A percentile compares a stretch with the other conserved stretches of the same genome.
These are phyloP conservation scores for Lignosus rhinocerotis DNA, from an alignment of 1,284 basidiomycete species.

Conservation along the genomic window DNA sequence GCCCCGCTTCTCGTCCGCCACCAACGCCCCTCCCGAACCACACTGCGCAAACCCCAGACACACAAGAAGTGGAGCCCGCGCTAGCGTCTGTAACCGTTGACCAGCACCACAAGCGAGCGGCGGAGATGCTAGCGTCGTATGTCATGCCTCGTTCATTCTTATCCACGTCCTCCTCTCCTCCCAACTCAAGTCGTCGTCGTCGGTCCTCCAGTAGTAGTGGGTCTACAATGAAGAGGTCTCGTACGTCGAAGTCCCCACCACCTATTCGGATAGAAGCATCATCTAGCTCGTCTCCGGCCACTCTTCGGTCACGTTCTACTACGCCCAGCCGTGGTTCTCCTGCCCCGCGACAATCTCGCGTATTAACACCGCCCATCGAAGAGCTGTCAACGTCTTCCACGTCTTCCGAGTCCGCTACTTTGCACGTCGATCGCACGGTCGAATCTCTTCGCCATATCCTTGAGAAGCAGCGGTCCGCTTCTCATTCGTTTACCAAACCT, in stretches of 20 bases:
- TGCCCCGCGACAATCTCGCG: constrained; percentile 29
- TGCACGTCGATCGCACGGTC: constrained; percentile 58
- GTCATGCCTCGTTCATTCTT: constrained; percentile 24
- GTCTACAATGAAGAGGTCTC: constrained; percentile 17
- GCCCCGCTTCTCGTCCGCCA: constrained; percentile 43
- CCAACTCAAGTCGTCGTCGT: constrained; percentile 15
- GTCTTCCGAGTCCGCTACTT: constrained; percentile 44
- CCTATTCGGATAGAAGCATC: constrained; percentile 25
- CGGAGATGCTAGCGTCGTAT: constrained; percentile 32
- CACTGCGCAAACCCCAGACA: constrained; percentile 1
- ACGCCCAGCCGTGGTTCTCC: constrained; percentile 38
- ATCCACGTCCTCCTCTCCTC: constrained; percentile 22
- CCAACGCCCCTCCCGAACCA: constrained; percentile 34
- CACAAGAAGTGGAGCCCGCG: constrained; percentile 18
- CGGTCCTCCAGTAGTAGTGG: constrained; percentile 24
- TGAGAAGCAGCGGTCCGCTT: constrained; percentile 46
- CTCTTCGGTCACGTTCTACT: constrained; percentile 38
- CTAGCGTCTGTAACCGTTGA: constrained; percentile 15
- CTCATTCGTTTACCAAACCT: constrained; percentile 24
- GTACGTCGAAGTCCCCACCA: constrained; percentile 29
- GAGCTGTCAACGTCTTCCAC: constrained; percentile 50
- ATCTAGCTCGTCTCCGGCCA: constrained; percentile 17
- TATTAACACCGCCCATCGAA: constrained; percentile 57
- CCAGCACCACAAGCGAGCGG: constrained; percentile 22
- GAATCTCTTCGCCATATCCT: constrained; percentile 69